Evolutionary conservation across 495 filamentous ascomycete genomes (phyloP), one percentile per base, ranked within the genome.

Genomic region (Cairneyella variabilis): DNA sequence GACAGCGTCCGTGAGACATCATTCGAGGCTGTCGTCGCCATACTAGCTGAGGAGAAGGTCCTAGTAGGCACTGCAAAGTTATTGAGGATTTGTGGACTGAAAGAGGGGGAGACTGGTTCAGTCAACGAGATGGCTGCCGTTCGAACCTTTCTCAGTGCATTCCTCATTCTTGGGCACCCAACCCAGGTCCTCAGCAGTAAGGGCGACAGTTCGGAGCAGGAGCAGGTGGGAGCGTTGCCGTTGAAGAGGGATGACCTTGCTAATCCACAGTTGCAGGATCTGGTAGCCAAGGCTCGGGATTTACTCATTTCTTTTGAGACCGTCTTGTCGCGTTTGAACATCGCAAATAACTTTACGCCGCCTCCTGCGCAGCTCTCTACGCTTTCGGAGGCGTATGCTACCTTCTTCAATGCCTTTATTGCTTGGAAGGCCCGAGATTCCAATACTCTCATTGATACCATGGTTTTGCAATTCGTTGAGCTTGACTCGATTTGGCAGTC

Each of bases 381-480:
- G 8, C 71, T 91, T 6, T 79, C 79, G 12, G 80, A 86, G 48
- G 78, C 80, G 0, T 91, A 96, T 65, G 79, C 85, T 42, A 79
- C 89, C 1, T 98, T 95, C 65, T 84, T 88, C 62, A 90, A 90
- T 26, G 91, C 92, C 16, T 96, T 98, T 67, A 86, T 90, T 58
- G 86, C 91, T 9, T 98, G 93, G 93, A 96, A 97, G 66, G 80
- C 90, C 8, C 83, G 90, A 48, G 93, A 98, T 66, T 93, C 92
- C 1, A 86, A 83, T 40, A 86, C 90, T 3, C 69, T 98, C 27
- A 85, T 97, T 51, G 88, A 95, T 56, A 89, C 92, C 47, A 97
- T 98, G 93, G 76, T 97, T 21, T 84, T 91, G 40, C 91, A 96
- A 65, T 97, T 96, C 66, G 86, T 95, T 26, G 92, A 96, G 66